Evolutionary conservation across 2,329 filamentous ascomycete genomes (phyloP), one percentile per base, ranked within the genome.

Genomic region (Ophiosphaerella narmari): DNA sequence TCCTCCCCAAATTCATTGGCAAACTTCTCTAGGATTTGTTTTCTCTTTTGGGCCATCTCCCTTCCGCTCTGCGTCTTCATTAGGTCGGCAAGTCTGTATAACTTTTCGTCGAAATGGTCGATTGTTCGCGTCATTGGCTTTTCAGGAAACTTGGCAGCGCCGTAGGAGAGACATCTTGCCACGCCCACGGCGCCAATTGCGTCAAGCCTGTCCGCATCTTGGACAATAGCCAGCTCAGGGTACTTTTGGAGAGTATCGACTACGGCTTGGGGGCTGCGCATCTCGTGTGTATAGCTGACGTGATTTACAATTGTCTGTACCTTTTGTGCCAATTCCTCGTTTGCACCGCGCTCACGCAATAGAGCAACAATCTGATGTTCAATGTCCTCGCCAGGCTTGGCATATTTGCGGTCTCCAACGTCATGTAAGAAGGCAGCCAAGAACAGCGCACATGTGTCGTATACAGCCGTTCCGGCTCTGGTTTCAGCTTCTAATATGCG

Each of bases 121-220:
- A 74, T 59, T 1, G 68, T 62, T 7, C 52, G 46, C 6, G 59
- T 46, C 66, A 72, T 65, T 1, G 63, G 55, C 43, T 60, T 42
- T 1, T 55, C 63, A 0, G 57, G 56, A 26, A 59, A 56, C 45
- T 66, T 72, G 7, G 68, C 70, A 0, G 87, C 91, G 0, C 88
- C 85, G 70, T 86, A 97, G 0, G 87, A 86, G 70, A 94, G 92
- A 35, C 83, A 84, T 37, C 93, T 79, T 2, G 84, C 92, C 48
- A 96, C 86, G 0, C 93, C 93, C 26, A 97, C 83, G 0, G 89
- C 90, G 1, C 92, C 93, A 42, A 97, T 86, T 4, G 91, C 89
- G 74, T 97, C 93, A n/a, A 97, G 78, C 6, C 92, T 81, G 76
- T 97, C 93, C 4, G 92, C 92, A 72, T 97, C 93, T 75, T 97